Percentiles rank a stretch among this genome's conserved stretches.
Conservation (phyloP, 495 filamentous ascomycete genomes). For the Terfezia claveryi region DNA sequence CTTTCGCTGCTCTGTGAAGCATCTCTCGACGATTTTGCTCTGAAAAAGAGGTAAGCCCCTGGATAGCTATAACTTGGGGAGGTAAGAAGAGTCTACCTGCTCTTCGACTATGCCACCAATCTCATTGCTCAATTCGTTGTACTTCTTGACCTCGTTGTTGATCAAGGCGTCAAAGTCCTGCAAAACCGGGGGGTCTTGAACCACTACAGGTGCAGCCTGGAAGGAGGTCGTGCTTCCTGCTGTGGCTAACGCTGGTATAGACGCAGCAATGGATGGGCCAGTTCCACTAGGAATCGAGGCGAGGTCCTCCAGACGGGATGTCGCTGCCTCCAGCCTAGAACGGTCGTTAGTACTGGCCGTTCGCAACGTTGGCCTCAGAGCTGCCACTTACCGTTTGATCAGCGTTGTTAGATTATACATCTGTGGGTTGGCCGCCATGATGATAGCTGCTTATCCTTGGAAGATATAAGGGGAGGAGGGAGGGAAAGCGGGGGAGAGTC, state of each 20-base stretch:
- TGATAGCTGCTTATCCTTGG: too few relatives aligned
- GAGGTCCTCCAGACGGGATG: conserved; percentile 88
- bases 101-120: conserved; percentile 59
- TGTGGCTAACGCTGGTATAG: conserved; percentile 15
- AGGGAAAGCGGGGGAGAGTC: too few relatives aligned
- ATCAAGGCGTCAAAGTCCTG: conserved; percentile 73
- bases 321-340: conserved; percentile 92
- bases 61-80: background rate
- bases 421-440: conserved; percentile 30
- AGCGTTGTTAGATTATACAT: conserved; percentile 95
- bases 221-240: conserved; percentile 11
- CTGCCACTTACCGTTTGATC: conserved; percentile 60
- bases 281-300: conserved; percentile 21
- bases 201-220: conserved; percentile 19
- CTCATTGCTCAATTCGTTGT: conserved; percentile 51
- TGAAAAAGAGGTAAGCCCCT: background rate
- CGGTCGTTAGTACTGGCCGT: conserved; percentile 12
- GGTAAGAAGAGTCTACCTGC: conserved; percentile 32
- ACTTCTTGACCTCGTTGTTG: conserved; percentile 49
- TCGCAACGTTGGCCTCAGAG: background rate
- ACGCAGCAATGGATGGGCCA: conserved; percentile 19
- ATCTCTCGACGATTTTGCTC: conserved; percentile 19
- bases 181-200: conserved; percentile 20
- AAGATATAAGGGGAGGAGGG: too few relatives aligned
- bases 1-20: conserved; percentile 64